Evolutionary conservation across 2,329 filamentous ascomycete genomes (phyloP).

Genomic region (Trichoderma simmonsii): DNA sequence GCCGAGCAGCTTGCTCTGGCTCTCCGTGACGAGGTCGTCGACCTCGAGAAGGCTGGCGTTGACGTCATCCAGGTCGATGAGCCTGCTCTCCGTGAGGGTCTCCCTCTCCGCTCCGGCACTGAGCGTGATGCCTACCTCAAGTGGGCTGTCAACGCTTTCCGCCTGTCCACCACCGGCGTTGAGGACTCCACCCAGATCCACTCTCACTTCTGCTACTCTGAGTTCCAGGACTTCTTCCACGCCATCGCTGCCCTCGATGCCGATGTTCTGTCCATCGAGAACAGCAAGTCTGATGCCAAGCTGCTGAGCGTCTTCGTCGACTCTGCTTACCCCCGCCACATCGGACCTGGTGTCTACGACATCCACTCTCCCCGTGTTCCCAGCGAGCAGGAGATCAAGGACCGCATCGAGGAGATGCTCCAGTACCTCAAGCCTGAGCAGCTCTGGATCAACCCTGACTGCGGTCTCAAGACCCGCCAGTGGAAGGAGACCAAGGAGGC

Average conservation of each 20-base stretch:
- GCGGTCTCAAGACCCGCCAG: slow-evolving; percentile 97
- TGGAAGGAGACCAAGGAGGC: slow-evolving; percentile 99
- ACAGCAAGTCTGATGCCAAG: slow-evolving; percentile 99
- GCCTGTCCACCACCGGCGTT: slow-evolving; percentile 88
- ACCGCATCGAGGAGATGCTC: slow-evolving; percentile 97
- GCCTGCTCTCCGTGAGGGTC: slow-evolving; percentile 98
- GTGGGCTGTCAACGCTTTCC: slow-evolving; percentile 98
- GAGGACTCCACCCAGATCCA: slow-evolving; percentile 97
- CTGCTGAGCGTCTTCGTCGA: slow-evolving; percentile 98
- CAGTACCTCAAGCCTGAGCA: slow-evolving; percentile 95
- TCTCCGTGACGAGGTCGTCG: slow-evolving; percentile 95
- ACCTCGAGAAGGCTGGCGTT: slow-evolving; percentile 95
- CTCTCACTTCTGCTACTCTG: slow-evolving; percentile 99
- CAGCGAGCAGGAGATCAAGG: slow-evolving; percentile 96
- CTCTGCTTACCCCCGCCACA: slow-evolving; percentile 95
- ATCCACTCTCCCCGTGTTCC: slow-evolving; percentile 99
- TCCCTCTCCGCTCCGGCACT: slow-evolving; percentile 87
- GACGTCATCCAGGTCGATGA: slow-evolving; percentile 99
- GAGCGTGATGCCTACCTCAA: slow-evolving; percentile 96
- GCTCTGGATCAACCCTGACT: slow-evolving; percentile 99
- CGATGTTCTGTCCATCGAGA: slow-evolving; percentile 98
- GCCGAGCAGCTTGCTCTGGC: slow-evolving; percentile 98
- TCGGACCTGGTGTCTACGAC: slow-evolving; percentile 98
- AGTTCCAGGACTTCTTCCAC: slow-evolving; percentile 99
- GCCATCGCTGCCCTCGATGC: slow-evolving; percentile 97